Conservation (phyloP, 2,329 filamentous ascomycete species). For the Dactylonectria macrodidyma region DNA sequence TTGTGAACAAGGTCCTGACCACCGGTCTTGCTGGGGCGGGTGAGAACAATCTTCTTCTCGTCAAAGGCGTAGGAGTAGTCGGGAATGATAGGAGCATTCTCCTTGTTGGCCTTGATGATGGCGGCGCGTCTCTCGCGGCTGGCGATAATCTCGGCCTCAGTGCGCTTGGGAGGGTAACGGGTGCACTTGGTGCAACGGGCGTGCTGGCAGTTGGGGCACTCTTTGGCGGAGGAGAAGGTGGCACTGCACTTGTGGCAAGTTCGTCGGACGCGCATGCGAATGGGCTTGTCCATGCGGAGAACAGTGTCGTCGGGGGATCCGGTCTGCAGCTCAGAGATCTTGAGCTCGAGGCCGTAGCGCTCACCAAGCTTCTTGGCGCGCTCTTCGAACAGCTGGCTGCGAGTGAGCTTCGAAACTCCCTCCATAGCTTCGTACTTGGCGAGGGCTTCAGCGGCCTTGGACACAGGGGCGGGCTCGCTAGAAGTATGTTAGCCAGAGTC, state of each 20-base stretch:
- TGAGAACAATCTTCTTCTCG: slow-evolving; percentile 68
- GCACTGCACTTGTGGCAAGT: slow-evolving; percentile 87
- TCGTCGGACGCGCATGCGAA: slow-evolving; percentile 83
- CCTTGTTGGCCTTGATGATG: slow-evolving; percentile 68
- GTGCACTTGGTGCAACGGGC: slow-evolving; percentile 85
- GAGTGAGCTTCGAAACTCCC: slow-evolving; percentile 60
- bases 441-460: slow-evolving; percentile 46
- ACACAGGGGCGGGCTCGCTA: slow-evolving; percentile 39
- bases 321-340: slow-evolving; percentile 67
- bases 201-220: slow-evolving; percentile 85
- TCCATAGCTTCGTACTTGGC: slow-evolving; percentile 49
- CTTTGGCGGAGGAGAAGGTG: slow-evolving; percentile 79
- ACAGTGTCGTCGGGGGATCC: slow-evolving; percentile 67
- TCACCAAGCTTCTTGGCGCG: slow-evolving; percentile 70
- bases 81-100: slow-evolving; percentile 67
- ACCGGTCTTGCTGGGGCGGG: slow-evolving; percentile 75
- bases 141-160: slow-evolving; percentile 67
- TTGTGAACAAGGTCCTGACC: slow-evolving; percentile 81
- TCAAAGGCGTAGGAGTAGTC: slow-evolving; percentile 63
- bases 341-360: slow-evolving; percentile 69
- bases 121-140: slow-evolving; percentile 67
- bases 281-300: slow-evolving; percentile 79
- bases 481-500: neutral
- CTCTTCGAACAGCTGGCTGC: slow-evolving; percentile 68
- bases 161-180: slow-evolving; percentile 78